Conservation (phyloP, 2,329 filamentous ascomycete species). For the Penicillium italicum region DNA sequence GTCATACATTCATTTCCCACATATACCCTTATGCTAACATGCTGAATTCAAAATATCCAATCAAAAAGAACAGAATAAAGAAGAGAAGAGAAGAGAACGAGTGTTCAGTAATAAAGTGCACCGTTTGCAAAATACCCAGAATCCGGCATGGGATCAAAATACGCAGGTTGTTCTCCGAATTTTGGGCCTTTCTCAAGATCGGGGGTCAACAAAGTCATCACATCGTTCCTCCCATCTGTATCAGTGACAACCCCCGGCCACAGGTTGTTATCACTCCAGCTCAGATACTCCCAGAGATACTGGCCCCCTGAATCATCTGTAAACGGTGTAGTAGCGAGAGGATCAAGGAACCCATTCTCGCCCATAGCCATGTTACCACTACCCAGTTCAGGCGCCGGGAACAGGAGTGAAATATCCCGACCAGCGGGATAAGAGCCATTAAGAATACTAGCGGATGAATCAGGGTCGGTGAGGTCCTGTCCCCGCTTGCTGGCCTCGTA, state of each 20-base stretch:
- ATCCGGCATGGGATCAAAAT: conserved; percentile 24
- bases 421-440: conserved; percentile 14
- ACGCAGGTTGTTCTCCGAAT: conserved; percentile 17
- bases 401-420: conserved; percentile 16
- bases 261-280: conserved; percentile 37
- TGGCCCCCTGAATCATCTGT: conserved; percentile 31
- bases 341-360: conserved; percentile 26
- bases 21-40: conserved; percentile 8
- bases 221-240: conserved; percentile 23
- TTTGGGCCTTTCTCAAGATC: conserved; percentile 29
- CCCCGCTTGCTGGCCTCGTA: conserved; percentile 53
- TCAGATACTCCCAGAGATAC: conserved; percentile 39
- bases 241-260: conserved; percentile 29
- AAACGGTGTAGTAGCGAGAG: conserved; percentile 22
- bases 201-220: conserved; percentile 23
- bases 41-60: neutral
- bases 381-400: conserved; percentile 18
- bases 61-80: neutral
- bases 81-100: neutral
- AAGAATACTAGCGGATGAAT: conserved; percentile 10
- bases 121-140: conserved; percentile 27
- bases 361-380: conserved; percentile 17
- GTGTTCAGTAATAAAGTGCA: conserved; percentile 25
- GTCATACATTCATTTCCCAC: conserved; percentile 6
- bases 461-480: conserved; percentile 12